phyloP scores from a whole-genome alignment of 345 rosid species.

The Eucalyptus melliodora region DNA sequence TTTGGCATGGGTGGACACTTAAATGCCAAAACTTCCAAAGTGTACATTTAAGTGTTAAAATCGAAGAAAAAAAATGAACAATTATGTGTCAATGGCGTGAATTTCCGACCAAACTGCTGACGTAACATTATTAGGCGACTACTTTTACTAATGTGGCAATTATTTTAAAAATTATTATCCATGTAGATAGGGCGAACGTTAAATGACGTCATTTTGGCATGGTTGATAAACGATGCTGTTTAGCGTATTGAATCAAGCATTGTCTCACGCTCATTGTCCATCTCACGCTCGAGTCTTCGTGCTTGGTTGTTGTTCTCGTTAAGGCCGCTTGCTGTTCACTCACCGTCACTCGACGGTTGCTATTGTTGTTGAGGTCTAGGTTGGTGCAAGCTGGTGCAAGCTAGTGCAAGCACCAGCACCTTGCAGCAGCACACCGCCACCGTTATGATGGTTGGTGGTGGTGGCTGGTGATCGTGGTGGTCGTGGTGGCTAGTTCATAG shows the following conservation, averaged over 20 bases:
- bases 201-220: not conserved
- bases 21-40: too few relatives aligned
- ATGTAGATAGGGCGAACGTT: not conserved
- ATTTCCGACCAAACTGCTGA: too few relatives aligned
- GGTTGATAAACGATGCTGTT: not conserved
- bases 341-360: not conserved
- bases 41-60: too few relatives aligned
- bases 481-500: not conserved
- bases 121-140: too few relatives aligned
- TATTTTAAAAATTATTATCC: not conserved
- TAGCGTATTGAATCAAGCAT: not conserved
- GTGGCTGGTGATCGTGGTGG: too few relatives aligned
- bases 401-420: not conserved
- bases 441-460: not conserved
- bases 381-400: not conserved
- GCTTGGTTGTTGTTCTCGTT: not conserved
- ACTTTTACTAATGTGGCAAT: not conserved
- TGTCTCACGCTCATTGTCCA: not conserved
- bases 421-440: not conserved
- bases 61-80: too few relatives aligned
- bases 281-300: not conserved
- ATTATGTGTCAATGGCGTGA: too few relatives aligned
- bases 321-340: not conserved
- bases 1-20: too few relatives aligned
- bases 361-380: not conserved